Conservation (phyloP, 768 basidiomycete genomes). For the Termitomyces sp. region DNA sequence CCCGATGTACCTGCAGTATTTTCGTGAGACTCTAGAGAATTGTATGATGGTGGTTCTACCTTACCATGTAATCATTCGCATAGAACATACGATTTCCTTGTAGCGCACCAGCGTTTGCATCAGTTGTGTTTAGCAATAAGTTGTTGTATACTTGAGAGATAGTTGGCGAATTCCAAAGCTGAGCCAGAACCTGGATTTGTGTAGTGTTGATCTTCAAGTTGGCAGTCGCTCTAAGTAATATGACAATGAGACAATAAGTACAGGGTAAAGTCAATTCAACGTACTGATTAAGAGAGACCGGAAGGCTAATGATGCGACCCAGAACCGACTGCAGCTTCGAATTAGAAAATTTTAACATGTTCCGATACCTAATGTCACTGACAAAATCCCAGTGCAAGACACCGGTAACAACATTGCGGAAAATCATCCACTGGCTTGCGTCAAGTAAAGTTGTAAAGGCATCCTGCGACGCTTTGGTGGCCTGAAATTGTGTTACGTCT, state of each 20-base stretch:
- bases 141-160: conserved; percentile 22
- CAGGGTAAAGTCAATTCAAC: conserved; percentile 16
- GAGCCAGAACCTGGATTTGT: conserved; percentile 35
- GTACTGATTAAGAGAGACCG: conserved; percentile 37
- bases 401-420: conserved; percentile 51
- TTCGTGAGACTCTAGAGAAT: not conserved
- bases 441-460: conserved; percentile 59
- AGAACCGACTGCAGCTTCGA: conserved; percentile 48
- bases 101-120: conserved; percentile 24
- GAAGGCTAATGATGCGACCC: conserved; percentile 67
- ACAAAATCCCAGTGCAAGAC: conserved; percentile 75
- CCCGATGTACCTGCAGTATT: conserved; percentile 19
- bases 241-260: not conserved
- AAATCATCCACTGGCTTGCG: conserved; percentile 72
- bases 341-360: conserved; percentile 7
- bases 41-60: not conserved
- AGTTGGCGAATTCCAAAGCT: conserved; percentile 35
- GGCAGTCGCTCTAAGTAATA: conserved; percentile 33
- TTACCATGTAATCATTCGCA: conserved; percentile 24
- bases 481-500: conserved; percentile 57
- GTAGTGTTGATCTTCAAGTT: conserved; percentile 44
- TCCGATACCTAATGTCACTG: conserved; percentile 24
- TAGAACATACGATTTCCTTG: conserved; percentile 26
- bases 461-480: conserved; percentile 34
- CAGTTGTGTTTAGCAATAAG: conserved; percentile 23